Percentiles rank a stretch among this genome's conserved stretches.
Evolutionary conservation across 768 basidiomycete species (phyloP).

Genomic region (Rossbeevera mucosa): DNA sequence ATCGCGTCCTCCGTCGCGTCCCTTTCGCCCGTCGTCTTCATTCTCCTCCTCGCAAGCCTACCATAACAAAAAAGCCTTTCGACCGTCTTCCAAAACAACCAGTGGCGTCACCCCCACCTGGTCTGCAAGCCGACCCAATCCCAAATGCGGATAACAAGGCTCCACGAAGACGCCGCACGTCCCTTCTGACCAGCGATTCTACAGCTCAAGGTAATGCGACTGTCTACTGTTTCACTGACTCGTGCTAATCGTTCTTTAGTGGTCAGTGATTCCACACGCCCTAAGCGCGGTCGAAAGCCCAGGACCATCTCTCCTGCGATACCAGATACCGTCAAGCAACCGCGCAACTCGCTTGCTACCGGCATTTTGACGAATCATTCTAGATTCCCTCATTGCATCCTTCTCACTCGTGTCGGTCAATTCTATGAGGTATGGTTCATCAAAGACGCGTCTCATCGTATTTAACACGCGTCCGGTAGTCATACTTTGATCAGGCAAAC

Average conservation of each 20-base stretch:
- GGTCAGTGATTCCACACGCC: neutral
- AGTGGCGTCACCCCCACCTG: neutral
- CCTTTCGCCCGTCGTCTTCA: conserved; percentile 7
- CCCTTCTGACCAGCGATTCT: neutral
- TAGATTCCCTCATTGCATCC: conserved; percentile 81
- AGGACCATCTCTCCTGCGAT: neutral
- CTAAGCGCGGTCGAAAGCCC: conserved; percentile 19
- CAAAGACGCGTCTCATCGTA: neutral
- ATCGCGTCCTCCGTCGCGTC: conserved; percentile 12
- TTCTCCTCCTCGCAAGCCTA: conserved; percentile 8
- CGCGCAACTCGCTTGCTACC: conserved; percentile 53
- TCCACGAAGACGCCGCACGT: neutral
- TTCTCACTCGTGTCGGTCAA: conserved; percentile 89
- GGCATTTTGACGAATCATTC: conserved; percentile 69
- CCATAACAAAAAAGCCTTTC: conserved; percentile 47
- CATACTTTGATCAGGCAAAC: conserved; percentile 88
- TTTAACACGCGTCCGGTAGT: conserved; percentile 43
- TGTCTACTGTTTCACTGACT: neutral
- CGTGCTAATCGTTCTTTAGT: neutral
- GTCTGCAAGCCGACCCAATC: neutral
- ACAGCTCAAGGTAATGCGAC: conserved; percentile 7
- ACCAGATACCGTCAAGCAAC: conserved; percentile 18
- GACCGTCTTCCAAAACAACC: conserved; percentile 56
- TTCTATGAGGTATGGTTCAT: conserved; percentile 78
- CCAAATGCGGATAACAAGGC: neutral